These are phyloP conservation scores for Saccharata proteae DNA, from an alignment of 2,329 filamentous ascomycete genomes.

Conservation along the genomic window DNA sequence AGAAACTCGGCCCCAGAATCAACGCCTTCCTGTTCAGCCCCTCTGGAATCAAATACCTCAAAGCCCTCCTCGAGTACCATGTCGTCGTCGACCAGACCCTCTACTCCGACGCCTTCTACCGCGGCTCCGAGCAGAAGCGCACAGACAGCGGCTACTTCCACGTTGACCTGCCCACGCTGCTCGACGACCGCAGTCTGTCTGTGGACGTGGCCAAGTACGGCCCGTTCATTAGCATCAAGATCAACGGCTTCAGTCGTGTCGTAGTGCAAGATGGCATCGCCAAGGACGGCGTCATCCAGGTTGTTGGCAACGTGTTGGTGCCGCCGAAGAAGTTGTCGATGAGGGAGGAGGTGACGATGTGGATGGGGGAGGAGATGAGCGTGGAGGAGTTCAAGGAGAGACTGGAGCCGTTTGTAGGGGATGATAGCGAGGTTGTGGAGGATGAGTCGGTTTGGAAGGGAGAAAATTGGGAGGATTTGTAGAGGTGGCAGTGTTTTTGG, in stretches of 20 bases:
- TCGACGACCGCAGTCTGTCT: slow-evolving; percentile 52
- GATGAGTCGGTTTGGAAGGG: too few relatives aligned
- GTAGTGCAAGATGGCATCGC: slow-evolving; percentile 58
- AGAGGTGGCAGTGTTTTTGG: too few relatives aligned
- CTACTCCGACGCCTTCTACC: slow-evolving; percentile 75
- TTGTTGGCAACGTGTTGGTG: slow-evolving; percentile 60
- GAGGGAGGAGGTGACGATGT: slow-evolving; percentile 18
- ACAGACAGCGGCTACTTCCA: slow-evolving; percentile 23
- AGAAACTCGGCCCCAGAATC: slow-evolving; percentile 55
- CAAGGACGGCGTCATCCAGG: slow-evolving; percentile 72
- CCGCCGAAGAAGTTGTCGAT: slow-evolving; percentile 49
- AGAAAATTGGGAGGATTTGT: too few relatives aligned
- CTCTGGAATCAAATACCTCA: slow-evolving; percentile 62
- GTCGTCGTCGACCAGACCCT: slow-evolving; percentile 61
- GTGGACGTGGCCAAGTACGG: slow-evolving; percentile 60
- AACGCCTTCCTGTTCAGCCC: slow-evolving; percentile 81
- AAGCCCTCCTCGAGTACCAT: slow-evolving; percentile 68
- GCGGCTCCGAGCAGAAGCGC: slow-evolving; percentile 19
- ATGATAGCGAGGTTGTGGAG: slow-evolving; percentile 9
- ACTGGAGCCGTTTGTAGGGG: slow-evolving; percentile 19
- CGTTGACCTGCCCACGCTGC: slow-evolving; percentile 60
- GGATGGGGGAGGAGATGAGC: slow-evolving; percentile 31
- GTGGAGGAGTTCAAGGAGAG: slow-evolving; percentile 51
- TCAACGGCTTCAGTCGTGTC: slow-evolving; percentile 63
- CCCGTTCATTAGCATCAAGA: slow-evolving; percentile 57